A percentile compares a stretch with the other conserved stretches of the same genome.
Conservation (phyloP, 257 asterid species). For the Solanum habrochaites region DNA sequence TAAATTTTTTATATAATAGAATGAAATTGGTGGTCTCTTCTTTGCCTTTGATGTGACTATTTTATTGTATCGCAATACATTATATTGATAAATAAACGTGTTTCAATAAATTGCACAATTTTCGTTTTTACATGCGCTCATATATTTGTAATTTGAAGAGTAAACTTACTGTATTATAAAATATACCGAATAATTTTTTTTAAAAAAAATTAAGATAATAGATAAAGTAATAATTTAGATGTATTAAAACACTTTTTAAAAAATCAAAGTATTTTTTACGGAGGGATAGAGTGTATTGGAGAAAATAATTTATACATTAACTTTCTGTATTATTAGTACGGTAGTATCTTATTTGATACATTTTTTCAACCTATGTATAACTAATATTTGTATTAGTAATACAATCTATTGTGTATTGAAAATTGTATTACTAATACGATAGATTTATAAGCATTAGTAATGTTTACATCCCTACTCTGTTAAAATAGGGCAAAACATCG, state of each 20-base stretch:
- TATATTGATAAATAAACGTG: neutral
- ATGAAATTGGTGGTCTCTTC: neutral
- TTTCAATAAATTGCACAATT: neutral
- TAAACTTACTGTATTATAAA: too few species aligned
- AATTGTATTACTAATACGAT: neutral
- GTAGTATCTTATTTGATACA: neutral
- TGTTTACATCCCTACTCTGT: too few species aligned
- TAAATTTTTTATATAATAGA: neutral
- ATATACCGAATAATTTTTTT: too few species aligned
- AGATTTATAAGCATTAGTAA: neutral
- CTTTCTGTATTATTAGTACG: too few species aligned
- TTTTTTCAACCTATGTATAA: neutral
- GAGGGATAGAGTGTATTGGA: neutral
- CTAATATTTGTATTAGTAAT: neutral
- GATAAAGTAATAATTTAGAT: neutral
- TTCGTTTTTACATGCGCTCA: neutral
- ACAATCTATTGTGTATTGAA: too few species aligned
- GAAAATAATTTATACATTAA: neutral
- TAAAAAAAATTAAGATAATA: neutral
- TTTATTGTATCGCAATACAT: neutral
- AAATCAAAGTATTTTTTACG: too few species aligned
- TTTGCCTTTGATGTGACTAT: neutral
- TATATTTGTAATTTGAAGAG: neutral
- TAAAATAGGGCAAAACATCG: too few species aligned
- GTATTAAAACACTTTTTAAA: too few species aligned